Evolutionary conservation across 352 stramenopile species (phyloP), one percentile per base, ranked within the genome.

Genomic region (Phytophthora hibernalis): DNA sequence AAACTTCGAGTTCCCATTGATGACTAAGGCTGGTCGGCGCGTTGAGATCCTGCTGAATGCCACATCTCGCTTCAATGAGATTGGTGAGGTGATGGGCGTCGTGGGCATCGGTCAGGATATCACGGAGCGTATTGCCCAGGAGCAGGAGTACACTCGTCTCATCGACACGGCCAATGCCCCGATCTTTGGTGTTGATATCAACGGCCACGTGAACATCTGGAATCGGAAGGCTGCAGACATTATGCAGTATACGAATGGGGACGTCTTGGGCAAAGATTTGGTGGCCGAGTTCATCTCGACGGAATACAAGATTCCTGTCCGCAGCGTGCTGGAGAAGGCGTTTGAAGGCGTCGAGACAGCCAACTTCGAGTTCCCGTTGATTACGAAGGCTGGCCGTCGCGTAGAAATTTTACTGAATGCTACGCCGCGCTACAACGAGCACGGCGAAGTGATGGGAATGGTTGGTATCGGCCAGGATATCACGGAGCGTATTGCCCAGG

Each of bases 241-340:
- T 31, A 77, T 74, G 22, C 69, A 85, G 42, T 85, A 83, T 50
- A 74, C 74, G 18, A 84, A 68, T 20, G 45, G 70, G 24, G 61
- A 82, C 50, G 68, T 82, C 20, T 20, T 77, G 24, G 61, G 81
- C 22, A 67, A 87, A 37, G 69, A 83, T 7, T 48, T 97, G 1
- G 83, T 97, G 1, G 63, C 83, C 7, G 75, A 86, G 38, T 93
- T 95, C 51, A 92, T 91, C 68, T 57, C 49, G 26, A 47, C 76
- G 8, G 69, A 82, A 22, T 81, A 81, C 28, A 61, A 70, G 37
- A 71, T 72, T 20, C 61, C 68, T 16, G 76, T 81, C 1, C 61
- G 64, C 48, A 61, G 50, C 13, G 60, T 68, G n/a, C 9, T 68
- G 10, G 50, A 61, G 52, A 68, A 68, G 20, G 61, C 76, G 4